Evolutionary conservation across 352 stramenopile genomes (phyloP), one percentile per base, ranked within the genome.

Genomic region (Globisporangium parvum): DNA sequence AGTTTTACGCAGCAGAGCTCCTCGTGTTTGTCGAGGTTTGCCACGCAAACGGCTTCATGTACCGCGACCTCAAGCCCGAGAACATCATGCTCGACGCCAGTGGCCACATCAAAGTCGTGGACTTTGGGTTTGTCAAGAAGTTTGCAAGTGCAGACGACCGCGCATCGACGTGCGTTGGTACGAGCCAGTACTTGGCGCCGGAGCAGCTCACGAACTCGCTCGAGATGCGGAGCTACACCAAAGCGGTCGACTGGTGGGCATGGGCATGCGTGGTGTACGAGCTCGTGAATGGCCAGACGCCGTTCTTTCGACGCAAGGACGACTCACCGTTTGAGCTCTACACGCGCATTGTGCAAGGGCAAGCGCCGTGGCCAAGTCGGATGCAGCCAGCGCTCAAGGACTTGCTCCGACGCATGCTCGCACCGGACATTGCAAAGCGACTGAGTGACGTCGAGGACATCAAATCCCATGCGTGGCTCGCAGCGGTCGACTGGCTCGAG

Each of bases 1-100:
- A 88, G 62, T 93, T 93, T 53, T 93, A 90, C 63, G 78, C 78
- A 8, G 69, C 75, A 1, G 77, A 89, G 53, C 65, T 89, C 18
- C 52, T 88, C 37, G 39, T 76, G n/a, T 83, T 87, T 33, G 61
- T 93, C 47, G 67, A 78, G 47, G 62, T 50, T 14, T 77, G 75
- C 17, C 82, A 91, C 37, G 23, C 31, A 1, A 70, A 82, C 28
- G 65, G 69, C 15, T 86, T 71, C 52, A 88, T 96, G 65, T 96
- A 95, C 63, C 71, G 86, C 9, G 87, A 97, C 49, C 68, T 97
- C 37, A 96, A 97, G 66, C 88, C 88, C 4, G 85, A 96, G 52
- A 97, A 97, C 59, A 75, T 97, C 47, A 53, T 97, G 54, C 63
- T 97, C 44, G 82, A 93, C 46, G 67, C 71, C 3, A 40, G 53